Evolutionary conservation across 2,329 filamentous ascomycete species (phyloP).

Genomic region (Coniochaeta prunicola): DNA sequence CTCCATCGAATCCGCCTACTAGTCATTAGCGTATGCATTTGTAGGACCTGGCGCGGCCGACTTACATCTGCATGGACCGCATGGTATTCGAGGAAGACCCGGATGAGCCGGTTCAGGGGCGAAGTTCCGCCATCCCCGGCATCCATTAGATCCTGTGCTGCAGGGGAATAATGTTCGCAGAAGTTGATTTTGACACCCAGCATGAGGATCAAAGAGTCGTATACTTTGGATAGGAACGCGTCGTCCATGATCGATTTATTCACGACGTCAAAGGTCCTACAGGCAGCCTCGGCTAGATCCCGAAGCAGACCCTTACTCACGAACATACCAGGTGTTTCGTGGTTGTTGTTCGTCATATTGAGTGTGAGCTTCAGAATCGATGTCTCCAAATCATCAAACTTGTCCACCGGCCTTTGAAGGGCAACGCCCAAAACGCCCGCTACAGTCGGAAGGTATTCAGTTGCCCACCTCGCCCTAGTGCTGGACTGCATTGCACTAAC

Average conservation of each 20-base stretch:
- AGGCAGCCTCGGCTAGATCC: slow-evolving; percentile 40
- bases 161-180: slow-evolving; percentile 64
- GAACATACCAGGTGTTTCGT: slow-evolving; percentile 61
- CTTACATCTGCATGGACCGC: slow-evolving; percentile 62
- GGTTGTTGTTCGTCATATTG: slow-evolving; percentile 79
- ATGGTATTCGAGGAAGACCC: slow-evolving; percentile 61
- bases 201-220: slow-evolving; percentile 70
- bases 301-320: slow-evolving; percentile 50
- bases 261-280: slow-evolving; percentile 41
- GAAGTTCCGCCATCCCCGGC: slow-evolving; percentile 25
- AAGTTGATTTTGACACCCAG: slow-evolving; percentile 84
- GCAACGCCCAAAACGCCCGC: slow-evolving; percentile 37
- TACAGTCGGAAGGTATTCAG: slow-evolving; percentile 42
- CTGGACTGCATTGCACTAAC: slow-evolving; percentile 37
- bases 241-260: slow-evolving; percentile 39
- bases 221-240: slow-evolving; percentile 38
- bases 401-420: slow-evolving; percentile 23
- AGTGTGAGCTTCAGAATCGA: slow-evolving; percentile 65
- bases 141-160: slow-evolving; percentile 43
- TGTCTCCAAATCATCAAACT: slow-evolving; percentile 32
- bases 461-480: slow-evolving; percentile 36
- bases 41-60: slow-evolving; percentile 6
- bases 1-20: slow-evolving; percentile 60
- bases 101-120: slow-evolving; percentile 52
- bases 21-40: slow-evolving; percentile 11